Conservation (phyloP, 2,329 filamentous ascomycete genomes). For the Eutypella sp. region DNA sequence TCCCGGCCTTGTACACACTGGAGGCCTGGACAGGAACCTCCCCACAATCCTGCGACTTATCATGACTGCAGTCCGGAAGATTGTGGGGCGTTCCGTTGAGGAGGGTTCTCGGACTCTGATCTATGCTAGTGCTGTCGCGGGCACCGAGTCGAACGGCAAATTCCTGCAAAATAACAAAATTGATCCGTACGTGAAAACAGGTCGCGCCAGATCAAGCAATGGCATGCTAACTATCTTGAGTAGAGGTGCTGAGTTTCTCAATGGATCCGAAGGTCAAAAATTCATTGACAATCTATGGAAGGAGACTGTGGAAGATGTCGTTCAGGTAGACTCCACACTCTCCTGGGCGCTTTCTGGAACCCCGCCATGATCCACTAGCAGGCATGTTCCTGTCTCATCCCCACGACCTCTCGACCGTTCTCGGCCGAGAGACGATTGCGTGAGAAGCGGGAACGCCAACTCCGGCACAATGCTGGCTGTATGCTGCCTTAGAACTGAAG, state of each 20-base stretch:
- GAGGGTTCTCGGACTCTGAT: constrained; percentile 5
- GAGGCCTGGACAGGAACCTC: constrained; percentile 4
- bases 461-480: no score
- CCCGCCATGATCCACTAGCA: no score
- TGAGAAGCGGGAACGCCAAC: no score
- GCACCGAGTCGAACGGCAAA: constrained; percentile 6
- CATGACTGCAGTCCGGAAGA: constrained; percentile 2
- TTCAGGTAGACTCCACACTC: background rate
- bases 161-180: constrained; percentile 3
- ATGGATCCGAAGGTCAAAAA: constrained; percentile 3
- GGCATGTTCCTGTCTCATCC: no score
- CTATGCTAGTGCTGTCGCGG: constrained; percentile 2
- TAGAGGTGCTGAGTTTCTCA: constrained; percentile 2
- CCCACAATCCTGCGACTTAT: background rate
- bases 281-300: constrained; percentile 4
- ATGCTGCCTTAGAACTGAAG: no score
- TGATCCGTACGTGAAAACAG: background rate
- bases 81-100: constrained; percentile 1
- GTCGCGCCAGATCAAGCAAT: background rate
- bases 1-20: constrained; percentile 4
- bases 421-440: no score
- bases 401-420: no score
- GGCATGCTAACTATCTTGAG: background rate
- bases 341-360: no score
- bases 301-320: constrained; percentile 3